phyloP scores from a whole-genome alignment of 2,329 filamentous ascomycete species.

The Lecanoromycetidae sp. region DNA sequence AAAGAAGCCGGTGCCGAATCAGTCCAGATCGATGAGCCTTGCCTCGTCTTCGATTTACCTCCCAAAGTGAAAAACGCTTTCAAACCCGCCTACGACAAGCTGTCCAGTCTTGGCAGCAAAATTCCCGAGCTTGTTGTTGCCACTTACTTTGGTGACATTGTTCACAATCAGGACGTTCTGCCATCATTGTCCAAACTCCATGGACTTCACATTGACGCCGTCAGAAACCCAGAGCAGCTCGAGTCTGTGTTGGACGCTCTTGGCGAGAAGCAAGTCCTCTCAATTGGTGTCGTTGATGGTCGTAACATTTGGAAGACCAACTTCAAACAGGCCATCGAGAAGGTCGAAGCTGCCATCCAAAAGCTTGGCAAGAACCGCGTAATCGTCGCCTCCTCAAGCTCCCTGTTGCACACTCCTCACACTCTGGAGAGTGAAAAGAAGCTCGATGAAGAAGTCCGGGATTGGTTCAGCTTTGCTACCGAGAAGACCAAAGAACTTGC shows the following conservation, averaged over 20 bases:
- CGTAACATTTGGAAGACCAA: conserved; percentile 99
- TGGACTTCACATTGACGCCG: conserved; percentile 87
- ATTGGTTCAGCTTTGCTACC: conserved; percentile 97
- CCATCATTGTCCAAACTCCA: conserved; percentile 60
- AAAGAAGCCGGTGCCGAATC: conserved; percentile 93
- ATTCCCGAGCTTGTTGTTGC: conserved; percentile 82
- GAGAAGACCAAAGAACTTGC: conserved; percentile 90
- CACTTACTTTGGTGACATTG: conserved; percentile 98
- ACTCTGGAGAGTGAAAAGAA: conserved; percentile 98
- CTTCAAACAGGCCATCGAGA: conserved; percentile 89
- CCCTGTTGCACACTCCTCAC: conserved; percentile 96
- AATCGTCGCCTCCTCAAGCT: conserved; percentile 92
- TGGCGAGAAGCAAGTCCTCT: conserved; percentile 79
- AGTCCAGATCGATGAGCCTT: conserved; percentile 96
- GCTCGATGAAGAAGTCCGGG: conserved; percentile 79
- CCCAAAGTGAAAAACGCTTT: conserved; percentile 88
- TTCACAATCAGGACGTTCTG: conserved; percentile 93
- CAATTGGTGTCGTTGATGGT: conserved; percentile 91
- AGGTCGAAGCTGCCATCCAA: conserved; percentile 78
- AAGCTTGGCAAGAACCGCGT: conserved; percentile 96
- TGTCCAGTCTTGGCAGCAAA: conserved; percentile 60
- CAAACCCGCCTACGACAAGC: conserved; percentile 93
- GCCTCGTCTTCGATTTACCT: conserved; percentile 88
- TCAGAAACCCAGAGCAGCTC: conserved; percentile 97
- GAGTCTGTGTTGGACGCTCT: conserved; percentile 71